Percentiles rank a stretch among this genome's conserved stretches.
These are phyloP conservation scores for Colletotrichum sp. DNA, from an alignment of 2,329 filamentous ascomycete species.

Conservation along the genomic window DNA sequence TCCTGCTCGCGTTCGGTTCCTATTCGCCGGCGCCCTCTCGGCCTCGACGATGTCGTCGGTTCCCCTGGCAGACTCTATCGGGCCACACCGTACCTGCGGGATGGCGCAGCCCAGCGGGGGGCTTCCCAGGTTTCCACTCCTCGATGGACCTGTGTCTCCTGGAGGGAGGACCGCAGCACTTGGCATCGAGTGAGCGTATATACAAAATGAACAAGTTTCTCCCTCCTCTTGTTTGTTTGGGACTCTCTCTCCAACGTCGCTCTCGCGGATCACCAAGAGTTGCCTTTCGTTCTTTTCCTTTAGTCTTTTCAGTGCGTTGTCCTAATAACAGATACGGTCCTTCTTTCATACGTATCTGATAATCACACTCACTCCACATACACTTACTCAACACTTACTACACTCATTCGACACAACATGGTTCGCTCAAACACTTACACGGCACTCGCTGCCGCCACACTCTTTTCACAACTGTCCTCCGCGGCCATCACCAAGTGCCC, in stretches of 20 bases:
- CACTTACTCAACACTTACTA: background rate
- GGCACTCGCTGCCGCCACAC: constrained; percentile 8
- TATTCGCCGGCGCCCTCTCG: background rate
- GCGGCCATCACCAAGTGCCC: constrained; percentile 18
- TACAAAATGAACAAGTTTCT: background rate
- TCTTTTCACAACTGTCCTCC: constrained; percentile 8
- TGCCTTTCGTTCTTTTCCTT: background rate
- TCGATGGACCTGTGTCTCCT: background rate
- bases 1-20: background rate
- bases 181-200: background rate
- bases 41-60: background rate
- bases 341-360: constrained; percentile 4
- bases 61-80: background rate
- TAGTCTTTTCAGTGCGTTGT: background rate
- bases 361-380: background rate
- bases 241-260: background rate
- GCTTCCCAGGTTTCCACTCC: background rate
- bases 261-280: background rate
- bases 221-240: background rate
- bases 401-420: background rate
- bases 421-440: constrained; percentile 1
- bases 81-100: background rate
- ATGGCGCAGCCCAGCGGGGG: constrained; percentile 1
- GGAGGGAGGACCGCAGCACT: background rate
- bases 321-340: background rate